phyloP scores from a whole-genome alignment of 2,329 filamentous ascomycete species.

The Pseudocercospora cruenta region DNA sequence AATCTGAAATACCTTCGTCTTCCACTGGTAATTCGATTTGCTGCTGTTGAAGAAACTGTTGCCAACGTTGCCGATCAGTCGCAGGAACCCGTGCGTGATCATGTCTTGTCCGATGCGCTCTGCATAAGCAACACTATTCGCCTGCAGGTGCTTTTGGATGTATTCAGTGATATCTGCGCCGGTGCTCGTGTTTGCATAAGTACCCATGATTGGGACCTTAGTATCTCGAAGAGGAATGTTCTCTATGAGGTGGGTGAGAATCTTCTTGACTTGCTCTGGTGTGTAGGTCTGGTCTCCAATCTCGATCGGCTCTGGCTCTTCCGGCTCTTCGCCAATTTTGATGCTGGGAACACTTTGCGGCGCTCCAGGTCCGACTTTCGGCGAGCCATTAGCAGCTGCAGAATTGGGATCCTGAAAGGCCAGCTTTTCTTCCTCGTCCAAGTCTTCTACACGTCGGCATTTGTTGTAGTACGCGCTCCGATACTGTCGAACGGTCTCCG shows the following conservation, averaged over 20 bases:
- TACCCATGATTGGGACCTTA: slow-evolving; percentile 93
- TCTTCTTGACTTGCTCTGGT: slow-evolving; percentile 86
- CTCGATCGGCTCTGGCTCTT: slow-evolving; percentile 83
- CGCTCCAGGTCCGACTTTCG: slow-evolving; percentile 43
- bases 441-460: slow-evolving; percentile 90
- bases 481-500: slow-evolving; percentile 87
- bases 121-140: slow-evolving; percentile 83
- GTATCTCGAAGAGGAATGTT: slow-evolving; percentile 85
- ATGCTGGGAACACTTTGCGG: slow-evolving; percentile 74
- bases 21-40: slow-evolving; percentile 97
- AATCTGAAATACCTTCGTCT: slow-evolving; percentile 84
- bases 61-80: slow-evolving; percentile 90
- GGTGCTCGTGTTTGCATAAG: slow-evolving; percentile 88
- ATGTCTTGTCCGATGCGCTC: slow-evolving; percentile 95
- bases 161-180: slow-evolving; percentile 96
- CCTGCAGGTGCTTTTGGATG: slow-evolving; percentile 83
- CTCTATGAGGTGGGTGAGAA: slow-evolving; percentile 81
- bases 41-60: slow-evolving; percentile 97
- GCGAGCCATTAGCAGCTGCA: slow-evolving; percentile 51
- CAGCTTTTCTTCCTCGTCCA: slow-evolving; percentile 98
- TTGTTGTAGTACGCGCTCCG: slow-evolving; percentile 99
- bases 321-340: slow-evolving; percentile 71
- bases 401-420: slow-evolving; percentile 84
- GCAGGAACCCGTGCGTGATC: slow-evolving; percentile 80
- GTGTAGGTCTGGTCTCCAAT: slow-evolving; percentile 87